Percentiles rank a stretch among this genome's conserved stretches.
Conservation (phyloP, 768 basidiomycete species). For the Boletus reticuloceps region DNA sequence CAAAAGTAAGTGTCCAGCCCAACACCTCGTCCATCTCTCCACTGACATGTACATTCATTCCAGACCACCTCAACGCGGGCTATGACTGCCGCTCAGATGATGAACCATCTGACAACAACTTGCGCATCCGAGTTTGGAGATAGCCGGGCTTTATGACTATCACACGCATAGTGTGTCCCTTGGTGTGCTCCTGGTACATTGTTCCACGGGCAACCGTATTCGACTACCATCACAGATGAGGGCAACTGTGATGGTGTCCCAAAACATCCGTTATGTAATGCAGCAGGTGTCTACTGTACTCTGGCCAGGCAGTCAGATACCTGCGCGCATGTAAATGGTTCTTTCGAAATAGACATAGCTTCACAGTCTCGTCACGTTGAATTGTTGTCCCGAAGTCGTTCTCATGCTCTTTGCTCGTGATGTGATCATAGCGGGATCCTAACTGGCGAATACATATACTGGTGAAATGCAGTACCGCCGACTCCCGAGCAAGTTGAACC, state of each 20-base stretch:
- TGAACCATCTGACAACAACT: background rate
- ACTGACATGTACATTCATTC: background rate
- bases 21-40: background rate
- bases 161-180: conserved; percentile 26
- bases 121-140: conserved; percentile 15
- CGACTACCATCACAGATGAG: conserved; percentile 2
- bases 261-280: background rate
- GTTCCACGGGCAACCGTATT: conserved; percentile 18
- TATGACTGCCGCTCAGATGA: conserved; percentile 15
- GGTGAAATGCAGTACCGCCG: too few relatives aligned
- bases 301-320: background rate
- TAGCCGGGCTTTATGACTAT: conserved; percentile 29
- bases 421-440: too few relatives aligned
- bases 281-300: background rate
- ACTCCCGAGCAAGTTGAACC: too few relatives aligned
- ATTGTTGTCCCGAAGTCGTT: too few relatives aligned
- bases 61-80: conserved; percentile 4
- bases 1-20: background rate
- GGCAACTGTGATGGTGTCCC: background rate
- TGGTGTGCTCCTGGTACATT: conserved; percentile 20
- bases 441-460: too few relatives aligned
- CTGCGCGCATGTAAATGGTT: background rate
- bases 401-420: too few relatives aligned
- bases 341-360: too few relatives aligned
- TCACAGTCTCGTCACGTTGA: too few relatives aligned